Evolutionary conservation across 495 filamentous ascomycete species (phyloP), one percentile per base, ranked within the genome.

Genomic region (Cladorrhinum samala): DNA sequence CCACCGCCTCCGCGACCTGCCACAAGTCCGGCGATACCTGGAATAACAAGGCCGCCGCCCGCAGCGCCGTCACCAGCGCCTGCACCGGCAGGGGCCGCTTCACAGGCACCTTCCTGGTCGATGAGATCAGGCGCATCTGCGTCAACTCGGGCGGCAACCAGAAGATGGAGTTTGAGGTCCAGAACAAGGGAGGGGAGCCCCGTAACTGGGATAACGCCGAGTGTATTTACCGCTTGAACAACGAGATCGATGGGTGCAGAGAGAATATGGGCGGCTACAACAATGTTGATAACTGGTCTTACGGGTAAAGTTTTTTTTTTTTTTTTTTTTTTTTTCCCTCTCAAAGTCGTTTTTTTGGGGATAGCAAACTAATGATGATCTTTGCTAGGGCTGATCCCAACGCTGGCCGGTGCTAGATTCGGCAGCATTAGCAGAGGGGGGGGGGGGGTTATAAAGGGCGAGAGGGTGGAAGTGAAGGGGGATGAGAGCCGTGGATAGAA

Each of bases 1-100:
- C 24, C 49, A 53, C 11, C 33, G 40, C 47, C 56, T 42, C 51
- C 23, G 50, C 62, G 33, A 69, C 67, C 62, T 61, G 68, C 39
- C 39, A 41, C 39, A 41, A 8, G 8, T 41, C 39, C 5, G 39
- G 39, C 39, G 39, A 17, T n/a, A 17, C 39, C 39, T 41, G 9
- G 13, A 41, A 41, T 3, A 18, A 41, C 39, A 17, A 17, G 13
- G 13, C 39, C 14, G 39, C 39, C 33, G 20, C 39, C 23, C 37
- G 40, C 43, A 36, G n/a, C 16, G 46, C 50, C 30, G 36, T 46
- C 55, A 40, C 47, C 44, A n/a, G 38, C 19, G 25, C 52, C 50
- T n/a, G 49, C 11, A 20, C 44, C 4, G 13, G 27, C 20, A 27
- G 18, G 2, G 20, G 33, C 39, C 3, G 16, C 9, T 23, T 54